Evolutionary conservation across 495 filamentous ascomycete genomes (phyloP).

Genomic region (Neurospora hispaniola): DNA sequence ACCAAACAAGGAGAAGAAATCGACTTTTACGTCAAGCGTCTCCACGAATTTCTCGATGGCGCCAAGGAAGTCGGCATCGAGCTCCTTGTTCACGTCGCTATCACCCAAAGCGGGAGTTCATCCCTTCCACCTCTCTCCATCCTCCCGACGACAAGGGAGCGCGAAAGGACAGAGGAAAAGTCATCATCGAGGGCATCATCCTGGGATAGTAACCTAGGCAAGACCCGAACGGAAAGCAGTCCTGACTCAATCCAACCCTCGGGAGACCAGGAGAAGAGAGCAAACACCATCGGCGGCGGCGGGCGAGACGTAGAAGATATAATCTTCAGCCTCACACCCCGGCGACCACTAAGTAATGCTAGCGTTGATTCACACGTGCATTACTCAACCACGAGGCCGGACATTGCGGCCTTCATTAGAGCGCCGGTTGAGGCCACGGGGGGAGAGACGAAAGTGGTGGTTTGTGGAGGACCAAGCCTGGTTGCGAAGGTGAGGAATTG

Average conservation of each 20-base stretch:
- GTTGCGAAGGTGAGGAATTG: conserved; percentile 53
- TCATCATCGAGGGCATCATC: conserved; percentile 7
- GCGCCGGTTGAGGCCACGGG: conserved; percentile 56
- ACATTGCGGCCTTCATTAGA: conserved; percentile 35
- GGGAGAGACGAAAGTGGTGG: conserved; percentile 76
- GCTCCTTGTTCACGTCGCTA: conserved; percentile 34
- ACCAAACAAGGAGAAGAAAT: conserved; percentile 59
- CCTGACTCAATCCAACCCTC: background rate
- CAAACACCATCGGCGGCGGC: conserved; percentile 7
- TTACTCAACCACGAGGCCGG: conserved; percentile 28
- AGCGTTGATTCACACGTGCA: conserved; percentile 32
- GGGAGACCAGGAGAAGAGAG: conserved; percentile 15
- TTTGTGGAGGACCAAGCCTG: conserved; percentile 64
- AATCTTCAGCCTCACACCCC: background rate
- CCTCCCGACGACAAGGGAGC: background rate
- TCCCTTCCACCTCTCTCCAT: background rate
- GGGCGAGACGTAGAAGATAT: conserved; percentile 13
- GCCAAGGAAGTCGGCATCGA: conserved; percentile 39
- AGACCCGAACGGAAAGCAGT: background rate
- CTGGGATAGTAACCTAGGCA: conserved; percentile 8
- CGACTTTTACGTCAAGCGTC: conserved; percentile 54
- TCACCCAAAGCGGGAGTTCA: conserved; percentile 37
- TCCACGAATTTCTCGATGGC: conserved; percentile 46
- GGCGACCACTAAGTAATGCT: conserved; percentile 12
- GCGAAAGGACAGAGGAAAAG: background rate